Percentiles rank a stretch among this genome's conserved stretches.
These are phyloP conservation scores for Phaeolepiota aurea DNA, from an alignment of 768 basidiomycete genomes.

Conservation along the genomic window DNA sequence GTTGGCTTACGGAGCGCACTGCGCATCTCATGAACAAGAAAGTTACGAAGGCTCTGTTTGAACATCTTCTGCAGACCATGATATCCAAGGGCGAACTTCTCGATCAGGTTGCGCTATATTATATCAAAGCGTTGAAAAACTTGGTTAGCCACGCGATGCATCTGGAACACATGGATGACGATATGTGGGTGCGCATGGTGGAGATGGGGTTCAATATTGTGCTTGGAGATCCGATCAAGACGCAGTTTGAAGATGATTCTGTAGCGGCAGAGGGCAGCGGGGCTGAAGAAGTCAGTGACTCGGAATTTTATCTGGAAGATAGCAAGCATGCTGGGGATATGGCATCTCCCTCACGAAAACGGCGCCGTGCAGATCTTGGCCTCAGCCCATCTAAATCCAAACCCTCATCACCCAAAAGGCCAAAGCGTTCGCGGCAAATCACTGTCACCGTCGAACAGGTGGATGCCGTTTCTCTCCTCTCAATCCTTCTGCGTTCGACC, in stretches of 20 bases:
- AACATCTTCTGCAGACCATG: constrained; percentile 57
- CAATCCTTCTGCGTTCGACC: constrained; percentile 48
- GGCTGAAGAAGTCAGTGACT: constrained; percentile 21
- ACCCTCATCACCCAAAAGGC: constrained; percentile 12
- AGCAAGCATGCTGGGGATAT: constrained; percentile 14
- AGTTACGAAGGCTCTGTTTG: constrained; percentile 47
- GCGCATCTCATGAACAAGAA: constrained; percentile 47
- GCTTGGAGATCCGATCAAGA: constrained; percentile 46
- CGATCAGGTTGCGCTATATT: constrained; percentile 64
- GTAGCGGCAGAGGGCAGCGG: constrained; percentile 20
- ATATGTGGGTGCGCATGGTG: constrained; percentile 60
- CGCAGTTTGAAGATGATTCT: constrained; percentile 20
- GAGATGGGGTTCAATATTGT: constrained; percentile 73
- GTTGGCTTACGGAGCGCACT: constrained; percentile 65
- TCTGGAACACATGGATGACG: constrained; percentile 62
- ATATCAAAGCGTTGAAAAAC: constrained; percentile 66
- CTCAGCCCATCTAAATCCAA: constrained; percentile 13
- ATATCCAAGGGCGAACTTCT: constrained; percentile 46
- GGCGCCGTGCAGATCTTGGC: constrained; percentile 18
- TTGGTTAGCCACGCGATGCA: constrained; percentile 66
- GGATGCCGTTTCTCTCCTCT: constrained; percentile 62
- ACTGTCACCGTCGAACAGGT: constrained; percentile 50
- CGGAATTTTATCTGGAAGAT: constrained; percentile 24
- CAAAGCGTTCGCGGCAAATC: constrained; percentile 9
- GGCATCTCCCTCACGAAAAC: constrained; percentile 25